Base-by-base conservation (phyloP, 148 eudicot genomes). In the Dianthus caryophyllus region DNA sequence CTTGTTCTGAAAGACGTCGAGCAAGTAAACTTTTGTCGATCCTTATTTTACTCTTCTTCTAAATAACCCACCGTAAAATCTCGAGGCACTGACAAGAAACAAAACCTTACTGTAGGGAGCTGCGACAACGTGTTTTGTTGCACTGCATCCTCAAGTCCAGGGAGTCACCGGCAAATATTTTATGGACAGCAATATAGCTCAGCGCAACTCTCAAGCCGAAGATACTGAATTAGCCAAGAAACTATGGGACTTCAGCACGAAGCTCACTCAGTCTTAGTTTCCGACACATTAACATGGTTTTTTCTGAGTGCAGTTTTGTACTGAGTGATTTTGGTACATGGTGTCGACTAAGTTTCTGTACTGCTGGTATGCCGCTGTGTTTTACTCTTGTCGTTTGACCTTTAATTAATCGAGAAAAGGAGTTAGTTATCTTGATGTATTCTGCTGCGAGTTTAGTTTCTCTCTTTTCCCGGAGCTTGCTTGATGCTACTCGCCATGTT, bases 171-270 rank as follows among this genome's bases (percentile, higher is more conserved):
- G 90, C 15, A 75, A 85, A 77, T 88, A 88, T 64, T 88, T 88
- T 69, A 74, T 81, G 61, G 90, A 85, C 73, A 85, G 81, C 65
- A 85, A 88, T 70, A n/a, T 79, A 26, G 79, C 84, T 49, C 71
- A 73, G 30, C 81, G 81, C 17, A 72, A 74, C 25, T 25, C 72
- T 56, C 75, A 72, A 69, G 84, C 83, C 2, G 59, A 66, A 64
- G 81, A 88, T 64, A 67, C 53, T 13, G 83, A 71, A 14, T 70
- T 88, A 66, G 94, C 90, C 16, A 85, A 77, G 72, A 78, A 80
- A 64, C 74, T 85, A 31, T 88, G 90, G 94, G 82, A 93, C 38
- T 83, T 85, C 84, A 93, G 98, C 81, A 64, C 82, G 72, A 41
- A 70, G 26, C 66, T 75, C 46, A 57, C 62, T 27, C 61, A 65